Base-by-base conservation (phyloP, 2,329 filamentous ascomycete species). In the Hortaea sp. region DNA sequence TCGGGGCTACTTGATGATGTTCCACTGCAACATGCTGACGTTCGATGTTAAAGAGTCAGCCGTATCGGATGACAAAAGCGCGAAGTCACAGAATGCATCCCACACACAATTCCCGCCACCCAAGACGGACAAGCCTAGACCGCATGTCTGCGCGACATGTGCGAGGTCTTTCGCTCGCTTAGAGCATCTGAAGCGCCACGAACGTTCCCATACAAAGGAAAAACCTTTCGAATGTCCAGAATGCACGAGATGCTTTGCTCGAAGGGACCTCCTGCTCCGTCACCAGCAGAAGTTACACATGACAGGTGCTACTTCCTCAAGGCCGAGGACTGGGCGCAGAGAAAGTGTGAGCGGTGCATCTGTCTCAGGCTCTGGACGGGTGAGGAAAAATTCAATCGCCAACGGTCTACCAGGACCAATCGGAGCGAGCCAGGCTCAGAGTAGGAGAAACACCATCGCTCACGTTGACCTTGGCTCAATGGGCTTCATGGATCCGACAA, bases 231-330 rank as follows among this genome's bases (percentile, higher is more conserved):
- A 95, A 68, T 98, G 92, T 61, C 87, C 88, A 29, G 88, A 97
- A 66, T 98, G 92, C 68, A 78, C 87, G 34, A 75, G 92, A 69
- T 97, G 92, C 70, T 98, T 98, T 68, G 92, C 92, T 49, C 81
- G 92, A 50, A 81, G 92, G 55, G 92, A 98, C 67, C 70, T 98
- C 56, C 76, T 98, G 46, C 73, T 98, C 55, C 81, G 92, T 49
- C 92, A 98, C 69, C 92, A 98, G 75, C 92, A 98, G 74, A 98
- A 98, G 74, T 78, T 98, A 41, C 92, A 98, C 65, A 88, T 94
- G 75, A 88, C 88, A 28, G 86, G 87, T 9, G 88, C 88, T 0
- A 85, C 92, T 5, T 88, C 88, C 5, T 84, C 88, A 40, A 81
- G 89, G 50, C 88, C 89, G 40, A 81, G 89, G 57, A 89, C 88